Conservation (phyloP, 192 early-diverging fungal species). For the Diversispora epigaea region DNA sequence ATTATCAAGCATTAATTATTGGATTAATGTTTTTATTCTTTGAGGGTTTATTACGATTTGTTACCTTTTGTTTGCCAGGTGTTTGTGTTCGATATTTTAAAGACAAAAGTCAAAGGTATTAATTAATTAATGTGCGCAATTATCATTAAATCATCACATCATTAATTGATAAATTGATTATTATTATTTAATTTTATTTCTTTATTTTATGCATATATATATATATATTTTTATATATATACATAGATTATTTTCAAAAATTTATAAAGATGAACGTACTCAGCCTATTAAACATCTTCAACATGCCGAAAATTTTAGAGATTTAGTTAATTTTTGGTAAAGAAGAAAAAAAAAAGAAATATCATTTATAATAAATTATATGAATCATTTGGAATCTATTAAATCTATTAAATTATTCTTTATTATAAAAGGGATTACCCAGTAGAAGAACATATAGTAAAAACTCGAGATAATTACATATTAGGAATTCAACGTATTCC, state of each 20-base stretch:
- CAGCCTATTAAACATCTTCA: constrained; percentile 44
- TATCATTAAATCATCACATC: too few species aligned
- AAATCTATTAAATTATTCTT: neutral
- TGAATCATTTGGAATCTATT: neutral
- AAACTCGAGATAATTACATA: constrained; percentile 85
- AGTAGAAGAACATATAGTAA: constrained; percentile 79
- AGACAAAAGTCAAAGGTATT: constrained; percentile 35
- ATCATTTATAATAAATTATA: neutral
- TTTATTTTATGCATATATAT: too few species aligned
- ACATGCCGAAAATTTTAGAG: constrained; percentile 42
- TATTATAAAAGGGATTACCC: constrained; percentile 67
- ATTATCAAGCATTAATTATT: constrained; percentile 63
- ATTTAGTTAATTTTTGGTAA: constrained; percentile 52
- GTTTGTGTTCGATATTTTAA: constrained; percentile 47
- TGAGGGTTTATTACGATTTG: constrained; percentile 69
- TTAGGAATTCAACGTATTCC: constrained; percentile 83
- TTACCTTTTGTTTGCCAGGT: constrained; percentile 63
- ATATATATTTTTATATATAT: too few species aligned
- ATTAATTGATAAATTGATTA: neutral
- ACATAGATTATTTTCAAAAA: constrained; percentile 17
- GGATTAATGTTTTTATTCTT: constrained; percentile 67
- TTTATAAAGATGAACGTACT: constrained; percentile 29
- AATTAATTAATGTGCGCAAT: neutral
- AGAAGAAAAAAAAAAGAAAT: neutral
- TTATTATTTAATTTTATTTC: neutral